A percentile compares a stretch with the other conserved stretches of the same genome.
Conservation (phyloP, 768 basidiomycete genomes). For the Lactarius quietus region DNA sequence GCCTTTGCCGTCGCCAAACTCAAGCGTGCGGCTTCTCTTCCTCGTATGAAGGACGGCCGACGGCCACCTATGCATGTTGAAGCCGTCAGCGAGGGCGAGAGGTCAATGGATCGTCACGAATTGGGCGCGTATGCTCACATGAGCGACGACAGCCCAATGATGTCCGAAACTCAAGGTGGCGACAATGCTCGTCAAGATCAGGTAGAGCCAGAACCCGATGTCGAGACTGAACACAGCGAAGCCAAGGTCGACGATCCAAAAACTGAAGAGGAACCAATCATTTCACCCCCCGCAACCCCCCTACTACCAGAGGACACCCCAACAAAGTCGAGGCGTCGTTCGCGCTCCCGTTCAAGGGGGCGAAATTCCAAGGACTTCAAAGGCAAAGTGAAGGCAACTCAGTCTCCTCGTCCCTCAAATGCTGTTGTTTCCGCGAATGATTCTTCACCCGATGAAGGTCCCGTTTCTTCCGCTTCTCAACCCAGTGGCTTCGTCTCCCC, state of each 20-base stretch:
- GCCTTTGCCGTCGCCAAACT: slow-evolving; percentile 86
- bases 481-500: slow-evolving; percentile 15
- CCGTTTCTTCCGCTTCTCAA: slow-evolving; percentile 33
- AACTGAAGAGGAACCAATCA: slow-evolving; percentile 27
- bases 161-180: slow-evolving; percentile 17
- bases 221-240: slow-evolving; percentile 18
- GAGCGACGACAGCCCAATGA: slow-evolving; percentile 13
- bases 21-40: slow-evolving; percentile 87
- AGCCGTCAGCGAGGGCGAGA: slow-evolving; percentile 80
- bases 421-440: slow-evolving; percentile 50
- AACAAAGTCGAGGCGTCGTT: slow-evolving; percentile 56
- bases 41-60: slow-evolving; percentile 87
- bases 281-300: slow-evolving; percentile 26
- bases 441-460: slow-evolving; percentile 57
- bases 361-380: slow-evolving; percentile 71
- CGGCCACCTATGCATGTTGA: slow-evolving; percentile 85
- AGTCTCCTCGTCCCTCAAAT: slow-evolving; percentile 44
- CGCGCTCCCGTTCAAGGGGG: slow-evolving; percentile 61
- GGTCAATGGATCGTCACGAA: slow-evolving; percentile 37
- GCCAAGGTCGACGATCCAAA: slow-evolving; percentile 26
- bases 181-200: background rate
- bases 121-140: slow-evolving; percentile 18
- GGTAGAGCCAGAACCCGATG: slow-evolving; percentile 16
- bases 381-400: slow-evolving; percentile 36
- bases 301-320: slow-evolving; percentile 29